Conservation (phyloP, 225 moss, liverwort and hornwort species). For the Polytrichum formosum region DNA sequence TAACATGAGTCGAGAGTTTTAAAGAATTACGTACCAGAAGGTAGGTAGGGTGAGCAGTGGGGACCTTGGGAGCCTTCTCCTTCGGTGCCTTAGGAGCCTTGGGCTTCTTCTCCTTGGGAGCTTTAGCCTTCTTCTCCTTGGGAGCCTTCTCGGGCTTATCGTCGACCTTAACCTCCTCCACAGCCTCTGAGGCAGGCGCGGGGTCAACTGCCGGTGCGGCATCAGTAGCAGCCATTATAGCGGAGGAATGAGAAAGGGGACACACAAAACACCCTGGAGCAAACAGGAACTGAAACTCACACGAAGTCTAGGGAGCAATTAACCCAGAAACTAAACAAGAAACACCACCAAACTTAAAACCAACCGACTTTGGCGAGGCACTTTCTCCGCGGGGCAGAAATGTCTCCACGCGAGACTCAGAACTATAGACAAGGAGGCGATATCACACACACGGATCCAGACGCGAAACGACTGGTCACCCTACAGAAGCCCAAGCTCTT, state of each 20-base stretch:
- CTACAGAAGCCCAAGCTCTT: too few relatives aligned
- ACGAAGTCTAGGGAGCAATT: too few relatives aligned
- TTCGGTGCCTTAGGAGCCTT: slow-evolving; percentile 27
- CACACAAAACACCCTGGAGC: too few relatives aligned
- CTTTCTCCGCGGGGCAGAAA: background rate
- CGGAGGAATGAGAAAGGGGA: background rate
- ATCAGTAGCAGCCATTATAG: background rate
- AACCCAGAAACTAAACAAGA: background rate
- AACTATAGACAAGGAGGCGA: too few relatives aligned
- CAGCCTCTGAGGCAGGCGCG: background rate
- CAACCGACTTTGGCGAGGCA: too few relatives aligned
- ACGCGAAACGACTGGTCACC: too few relatives aligned
- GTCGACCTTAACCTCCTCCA: background rate
- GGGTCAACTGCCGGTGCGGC: background rate
- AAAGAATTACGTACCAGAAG: slow-evolving; percentile 36
- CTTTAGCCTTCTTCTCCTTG: slow-evolving; percentile 53
- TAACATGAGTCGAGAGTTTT: too few relatives aligned
- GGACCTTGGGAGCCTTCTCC: slow-evolving; percentile 34
- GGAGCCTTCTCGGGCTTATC: slow-evolving; percentile 18
- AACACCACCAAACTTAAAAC: background rate
- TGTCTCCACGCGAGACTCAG: background rate
- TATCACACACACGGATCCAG: too few relatives aligned
- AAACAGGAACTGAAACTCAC: too few relatives aligned
- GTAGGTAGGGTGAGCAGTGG: slow-evolving; percentile 75
- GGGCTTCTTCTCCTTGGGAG: slow-evolving; percentile 54